phyloP scores from a whole-genome alignment of 805 yeast species.

The Lachancea mirantina region DNA sequence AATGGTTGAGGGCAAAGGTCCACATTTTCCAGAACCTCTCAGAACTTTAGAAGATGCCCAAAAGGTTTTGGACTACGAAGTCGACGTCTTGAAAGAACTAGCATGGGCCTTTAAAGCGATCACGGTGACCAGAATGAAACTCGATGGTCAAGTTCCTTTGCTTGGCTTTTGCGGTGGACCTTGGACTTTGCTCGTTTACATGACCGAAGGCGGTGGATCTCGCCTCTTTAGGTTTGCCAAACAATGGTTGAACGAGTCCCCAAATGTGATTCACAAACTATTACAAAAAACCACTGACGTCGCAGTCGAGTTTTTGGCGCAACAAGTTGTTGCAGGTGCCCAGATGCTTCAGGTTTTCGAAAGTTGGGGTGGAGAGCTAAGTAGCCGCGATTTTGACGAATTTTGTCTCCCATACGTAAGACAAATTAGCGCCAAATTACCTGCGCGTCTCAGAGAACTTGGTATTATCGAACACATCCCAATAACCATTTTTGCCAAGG shows the following conservation, averaged over 20 bases:
- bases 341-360: conserved; percentile 97
- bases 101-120: conserved; percentile 96
- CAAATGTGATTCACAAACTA: conserved; percentile 61
- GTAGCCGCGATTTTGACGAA: conserved; percentile 80
- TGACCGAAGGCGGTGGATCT: conserved; percentile 97
- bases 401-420: conserved; percentile 83
- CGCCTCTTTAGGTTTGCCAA: conserved; percentile 85
- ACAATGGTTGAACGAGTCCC: conserved; percentile 82
- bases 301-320: conserved; percentile 86
- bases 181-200: conserved; percentile 93
- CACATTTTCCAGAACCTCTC: conserved; percentile 83
- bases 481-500: conserved; percentile 85
- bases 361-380: conserved; percentile 96
- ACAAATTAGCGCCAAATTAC: conserved; percentile 65
- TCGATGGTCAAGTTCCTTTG: conserved; percentile 86
- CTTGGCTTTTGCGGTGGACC: conserved; percentile 97
- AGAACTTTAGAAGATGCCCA: conserved; percentile 63
- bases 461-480: conserved; percentile 73
- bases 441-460: conserved; percentile 59
- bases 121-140: conserved; percentile 76
- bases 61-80: conserved; percentile 47
- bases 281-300: conserved; percentile 77
- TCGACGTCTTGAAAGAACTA: conserved; percentile 68
- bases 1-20: conserved; percentile 93
- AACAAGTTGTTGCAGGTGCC: conserved; percentile 95